Base-by-base conservation (phyloP, 305 asterid species). In the Plantago rigida region DNA sequence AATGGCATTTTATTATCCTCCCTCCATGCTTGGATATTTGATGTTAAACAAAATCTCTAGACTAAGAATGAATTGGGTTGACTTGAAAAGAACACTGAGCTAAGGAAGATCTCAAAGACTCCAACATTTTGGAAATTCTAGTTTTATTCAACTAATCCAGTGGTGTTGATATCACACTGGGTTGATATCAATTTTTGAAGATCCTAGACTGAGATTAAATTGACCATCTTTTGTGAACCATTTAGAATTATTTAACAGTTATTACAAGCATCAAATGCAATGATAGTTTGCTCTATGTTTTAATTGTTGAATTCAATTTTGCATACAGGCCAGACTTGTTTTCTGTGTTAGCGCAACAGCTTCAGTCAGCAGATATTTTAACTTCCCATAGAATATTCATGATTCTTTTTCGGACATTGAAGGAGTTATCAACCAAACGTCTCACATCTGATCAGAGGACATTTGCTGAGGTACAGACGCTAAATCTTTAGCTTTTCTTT, bases 341-440 rank as follows among this genome's bases (percentile, higher is more conserved):
- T 73, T 88, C 97, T 44, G 74, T 75, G 70, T 74, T 92, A 73
- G 99, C 97, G 12, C 97, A 82, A 49, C 86, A 82, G 65, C 95
- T 92, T 71, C 96, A 83, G 69, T 77, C 89, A 42, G 91, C 96
- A 69, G 97, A 89, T 78, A 76, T 68, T 73, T 86, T 86, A 72
- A 65, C 92, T 67, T 88, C 99, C 28, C 96, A 92, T 74, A 88
- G 97, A 81, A 83, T 89, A 73, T 79, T 75, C 78, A 78, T 81
- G 94, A 82, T 92, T 75, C 94, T 92, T 72, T 92, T 84, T 71
- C 89, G 96, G 79, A 78, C 84, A 49, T 75, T 92, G 71, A 92
- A 92, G 82, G 97, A 92, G 84, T 75, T 92, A 80, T 89, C 99
- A 0, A 83, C 94, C 68, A 92, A 92, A 75, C 89, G 96, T 59